phyloP scores from a whole-genome alignment of 345 rosid species.

The Eutrema japonicum region DNA sequence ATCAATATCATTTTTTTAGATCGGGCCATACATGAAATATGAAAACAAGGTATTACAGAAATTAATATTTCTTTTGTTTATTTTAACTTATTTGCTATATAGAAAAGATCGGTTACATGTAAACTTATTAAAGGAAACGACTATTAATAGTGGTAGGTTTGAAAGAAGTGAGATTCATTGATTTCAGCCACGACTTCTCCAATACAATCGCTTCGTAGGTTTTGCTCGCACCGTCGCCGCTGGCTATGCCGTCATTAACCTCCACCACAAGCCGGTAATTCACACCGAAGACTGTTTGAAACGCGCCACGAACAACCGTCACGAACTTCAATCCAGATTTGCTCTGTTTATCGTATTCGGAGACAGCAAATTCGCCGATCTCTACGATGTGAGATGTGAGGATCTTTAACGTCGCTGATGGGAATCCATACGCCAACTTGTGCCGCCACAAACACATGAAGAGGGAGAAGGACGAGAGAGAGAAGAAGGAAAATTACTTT shows the following conservation, averaged over 20 bases:
- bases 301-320: slow-evolving; percentile 45
- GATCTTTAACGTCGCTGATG: neutral
- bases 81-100: neutral
- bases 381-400: slow-evolving; percentile 51
- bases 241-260: neutral
- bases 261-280: slow-evolving; percentile 51
- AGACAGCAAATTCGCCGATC: slow-evolving; percentile 55
- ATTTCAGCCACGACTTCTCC: slow-evolving; percentile 50
- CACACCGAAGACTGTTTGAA: slow-evolving; percentile 49
- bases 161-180: slow-evolving; percentile 50
- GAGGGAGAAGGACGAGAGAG: slow-evolving; percentile 4
- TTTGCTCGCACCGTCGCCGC: neutral
- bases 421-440: slow-evolving; percentile 47
- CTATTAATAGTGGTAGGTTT: neutral
- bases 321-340: slow-evolving; percentile 32
- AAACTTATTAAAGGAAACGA: neutral
- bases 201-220: slow-evolving; percentile 48
- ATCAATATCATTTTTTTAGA: neutral
- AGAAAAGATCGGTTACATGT: neutral
- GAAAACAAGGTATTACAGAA: neutral
- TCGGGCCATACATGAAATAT: neutral
- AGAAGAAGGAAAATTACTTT: neutral
- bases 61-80: neutral
- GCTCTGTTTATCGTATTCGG: slow-evolving; percentile 38
- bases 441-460: slow-evolving; percentile 14